Percentiles rank a stretch among this genome's conserved stretches.
phyloP scores from a whole-genome alignment of 495 filamentous ascomycete genomes.

The Penicillium nucicola region DNA sequence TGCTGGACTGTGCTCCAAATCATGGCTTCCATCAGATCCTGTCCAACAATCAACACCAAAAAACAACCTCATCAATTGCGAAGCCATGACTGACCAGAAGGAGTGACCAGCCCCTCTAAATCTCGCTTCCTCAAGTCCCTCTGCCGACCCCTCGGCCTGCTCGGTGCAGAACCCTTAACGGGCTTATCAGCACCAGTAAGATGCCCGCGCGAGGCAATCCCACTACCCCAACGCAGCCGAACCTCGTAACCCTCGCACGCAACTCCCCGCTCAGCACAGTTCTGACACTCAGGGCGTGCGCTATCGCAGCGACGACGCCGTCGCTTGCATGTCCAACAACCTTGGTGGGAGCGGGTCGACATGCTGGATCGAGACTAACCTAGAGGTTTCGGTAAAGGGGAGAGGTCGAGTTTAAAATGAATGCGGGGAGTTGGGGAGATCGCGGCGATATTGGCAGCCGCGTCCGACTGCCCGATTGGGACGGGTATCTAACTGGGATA shows the following conservation, averaged over 20 bases:
- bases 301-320: constrained; percentile 33
- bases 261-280: constrained; percentile 25
- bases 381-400: not conserved
- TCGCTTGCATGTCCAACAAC: constrained; percentile 40
- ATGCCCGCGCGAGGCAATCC: constrained; percentile 35
- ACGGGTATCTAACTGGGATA: not conserved
- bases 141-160: constrained; percentile 24
- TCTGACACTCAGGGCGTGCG: constrained; percentile 22
- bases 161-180: constrained; percentile 18
- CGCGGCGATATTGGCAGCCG: constrained; percentile 7
- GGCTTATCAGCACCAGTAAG: constrained; percentile 36
- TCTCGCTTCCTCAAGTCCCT: constrained; percentile 22
- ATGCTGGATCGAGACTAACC: constrained; percentile 19
- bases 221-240: constrained; percentile 32
- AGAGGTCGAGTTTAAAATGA: not conserved
- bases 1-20: not conserved
- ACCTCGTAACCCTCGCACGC: constrained; percentile 37
- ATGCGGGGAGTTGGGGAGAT: constrained; percentile 14
- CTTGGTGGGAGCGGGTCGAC: constrained; percentile 34
- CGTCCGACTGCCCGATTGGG: constrained; percentile 21
- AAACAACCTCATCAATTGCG: not conserved
- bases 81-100: not conserved
- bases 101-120: not conserved
- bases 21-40: not conserved
- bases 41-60: not conserved